phyloP scores from a whole-genome alignment of 306 rosid genomes.

The Cucurbita argyrosperma region DNA sequence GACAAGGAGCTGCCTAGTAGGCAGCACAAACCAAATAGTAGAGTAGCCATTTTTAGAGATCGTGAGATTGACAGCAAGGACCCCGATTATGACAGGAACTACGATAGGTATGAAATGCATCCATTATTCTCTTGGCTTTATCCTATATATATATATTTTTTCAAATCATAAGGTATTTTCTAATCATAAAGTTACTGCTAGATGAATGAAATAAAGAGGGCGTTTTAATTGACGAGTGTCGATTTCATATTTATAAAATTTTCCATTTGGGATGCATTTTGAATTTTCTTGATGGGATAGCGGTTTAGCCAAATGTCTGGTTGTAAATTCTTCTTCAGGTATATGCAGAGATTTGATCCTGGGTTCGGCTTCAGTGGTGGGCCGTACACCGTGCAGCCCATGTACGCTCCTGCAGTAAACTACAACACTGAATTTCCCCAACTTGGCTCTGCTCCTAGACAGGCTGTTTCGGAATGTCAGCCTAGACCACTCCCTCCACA shows the following conservation, averaged over 20 bases:
- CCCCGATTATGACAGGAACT: conserved; percentile 89
- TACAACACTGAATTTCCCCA: conserved; percentile 96
- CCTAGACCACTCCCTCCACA: conserved; percentile 63
- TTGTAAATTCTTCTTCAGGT: conserved; percentile 36
- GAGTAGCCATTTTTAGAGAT: conserved; percentile 91
- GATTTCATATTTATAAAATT: background rate
- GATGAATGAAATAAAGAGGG: background rate
- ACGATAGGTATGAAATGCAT: conserved; percentile 47
- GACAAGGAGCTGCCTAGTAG: conserved; percentile 74
- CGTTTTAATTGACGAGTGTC: background rate
- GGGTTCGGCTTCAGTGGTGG: conserved; percentile 95
- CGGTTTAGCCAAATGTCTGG: background rate
- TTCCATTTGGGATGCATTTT: background rate
- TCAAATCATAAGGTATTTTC: background rate
- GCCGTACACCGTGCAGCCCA: conserved; percentile 68
- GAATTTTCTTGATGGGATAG: background rate
- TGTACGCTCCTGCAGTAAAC: conserved; percentile 74
- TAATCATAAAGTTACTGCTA: background rate
- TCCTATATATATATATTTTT: background rate
- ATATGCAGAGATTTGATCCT: conserved; percentile 92
- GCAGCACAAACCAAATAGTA: conserved; percentile 57
- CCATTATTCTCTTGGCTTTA: background rate
- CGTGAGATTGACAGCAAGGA: conserved; percentile 85
- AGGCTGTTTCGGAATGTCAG: conserved; percentile 63
- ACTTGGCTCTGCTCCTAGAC: conserved; percentile 73